Base-by-base conservation (phyloP, 305 asterid genomes). In the Solanum chacoense region DNA sequence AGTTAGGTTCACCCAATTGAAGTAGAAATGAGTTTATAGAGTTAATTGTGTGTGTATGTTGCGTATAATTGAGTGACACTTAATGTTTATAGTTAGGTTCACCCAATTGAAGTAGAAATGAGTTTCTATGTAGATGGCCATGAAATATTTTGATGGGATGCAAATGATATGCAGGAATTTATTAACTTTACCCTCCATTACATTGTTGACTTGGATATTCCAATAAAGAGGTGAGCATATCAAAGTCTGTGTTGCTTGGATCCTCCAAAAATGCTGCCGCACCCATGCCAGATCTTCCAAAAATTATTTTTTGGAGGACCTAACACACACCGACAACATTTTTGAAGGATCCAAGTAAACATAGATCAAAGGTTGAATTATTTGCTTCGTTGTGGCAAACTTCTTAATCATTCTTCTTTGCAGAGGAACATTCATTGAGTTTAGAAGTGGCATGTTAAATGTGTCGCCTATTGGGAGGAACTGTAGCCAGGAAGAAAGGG, bases 341-440 rank as follows among this genome's bases (percentile, higher is more conserved):
- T 28, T 31, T 73, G 24, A 73, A 73, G 37, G 78, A 73, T 42
- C 55, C 55, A 42, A 42, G 20, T 6, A 42, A 42, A 29, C 37
- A 31, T 31, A 73, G 78, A 55, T 79, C 24, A 85, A 89, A 84
- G 85, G 63, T 38, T 24, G 63, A 79, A 38, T 38, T 79, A 38
- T 14, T 6, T 77, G 31, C 65, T 38, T 78, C 13, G 73, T 32
- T 81, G 34, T 84, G 59, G 89, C 50, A 55, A 84, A 72, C 88
- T 81, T 89, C 90, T 90, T 50, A 88, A 26, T 29, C 32, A 55
- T 74, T 76, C 36, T 31, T 76, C 76, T 38, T 79, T 24, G 34
- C 85, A 97, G 98, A 93, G 99, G 99, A 84, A 97, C 98, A 76
- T 97, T 97, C 89, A 94, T 97, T 59, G 99, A 97, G 92, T 97